Evolutionary conservation across 805 yeast genomes (phyloP).

Genomic region (Hanseniaspora thailandica): DNA sequence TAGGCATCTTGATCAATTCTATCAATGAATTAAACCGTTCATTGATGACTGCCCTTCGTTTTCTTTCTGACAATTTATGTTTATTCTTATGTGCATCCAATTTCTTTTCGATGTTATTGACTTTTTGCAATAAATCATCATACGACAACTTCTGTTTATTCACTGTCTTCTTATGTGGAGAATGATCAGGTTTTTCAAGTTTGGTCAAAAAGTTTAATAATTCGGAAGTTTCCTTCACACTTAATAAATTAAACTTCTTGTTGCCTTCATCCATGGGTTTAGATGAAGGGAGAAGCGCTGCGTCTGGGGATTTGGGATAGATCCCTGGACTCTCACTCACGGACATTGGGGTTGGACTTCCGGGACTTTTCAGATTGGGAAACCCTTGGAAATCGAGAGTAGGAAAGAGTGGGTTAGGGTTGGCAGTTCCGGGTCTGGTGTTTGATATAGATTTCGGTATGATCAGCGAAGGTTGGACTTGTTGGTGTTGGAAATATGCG

Average conservation of each 20-base stretch:
- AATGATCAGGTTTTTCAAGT: constrained; percentile 16
- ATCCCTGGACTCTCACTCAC: background rate
- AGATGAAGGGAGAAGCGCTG: background rate
- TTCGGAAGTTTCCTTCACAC: constrained; percentile 27
- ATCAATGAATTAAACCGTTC: constrained; percentile 24
- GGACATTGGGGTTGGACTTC: background rate
- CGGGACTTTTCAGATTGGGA: background rate
- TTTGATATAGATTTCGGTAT: background rate
- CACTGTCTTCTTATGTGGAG: background rate
- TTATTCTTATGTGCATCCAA: constrained; percentile 8
- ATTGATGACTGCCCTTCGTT: constrained; percentile 19
- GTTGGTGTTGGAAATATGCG: background rate
- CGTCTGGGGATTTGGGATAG: background rate
- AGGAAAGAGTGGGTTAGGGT: background rate
- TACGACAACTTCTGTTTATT: constrained; percentile 4
- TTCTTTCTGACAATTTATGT: constrained; percentile 11
- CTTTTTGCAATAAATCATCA: constrained; percentile 4
- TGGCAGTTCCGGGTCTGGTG: background rate
- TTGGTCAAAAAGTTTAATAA: constrained; percentile 27
- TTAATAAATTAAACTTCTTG: constrained; percentile 20
- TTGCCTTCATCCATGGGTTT: background rate
- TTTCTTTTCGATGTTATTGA: constrained; percentile 1
- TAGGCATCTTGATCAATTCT: constrained; percentile 21
- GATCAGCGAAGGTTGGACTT: background rate
- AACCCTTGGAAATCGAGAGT: background rate